These are phyloP conservation scores for Prunella vulgaris DNA, from an alignment of 257 asterid species.

Conservation along the genomic window DNA sequence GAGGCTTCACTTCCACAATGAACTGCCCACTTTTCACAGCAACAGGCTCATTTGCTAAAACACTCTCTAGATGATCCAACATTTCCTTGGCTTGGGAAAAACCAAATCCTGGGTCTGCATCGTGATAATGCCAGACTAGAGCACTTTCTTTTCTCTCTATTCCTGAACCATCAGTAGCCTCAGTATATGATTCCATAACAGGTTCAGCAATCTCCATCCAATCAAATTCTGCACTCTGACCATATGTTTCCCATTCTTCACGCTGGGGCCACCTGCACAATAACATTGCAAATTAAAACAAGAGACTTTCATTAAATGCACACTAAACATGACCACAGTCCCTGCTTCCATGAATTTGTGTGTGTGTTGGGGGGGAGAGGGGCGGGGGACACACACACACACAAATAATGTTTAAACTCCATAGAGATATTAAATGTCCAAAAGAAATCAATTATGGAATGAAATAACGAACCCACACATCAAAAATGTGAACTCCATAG, in stretches of 20 bases:
- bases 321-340: not conserved
- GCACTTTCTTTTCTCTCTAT: constrained; percentile 85
- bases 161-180: constrained; percentile 89
- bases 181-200: constrained; percentile 80
- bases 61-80: constrained; percentile 93
- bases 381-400: not conserved
- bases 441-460: not conserved
- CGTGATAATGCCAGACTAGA: constrained; percentile 86
- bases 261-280: constrained; percentile 66
- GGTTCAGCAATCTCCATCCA: constrained; percentile 96
- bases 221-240: constrained; percentile 67
- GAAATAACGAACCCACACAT: not conserved
- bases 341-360: no score
- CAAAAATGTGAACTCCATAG: not conserved
- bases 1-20: constrained; percentile 93
- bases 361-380: not conserved
- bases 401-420: not conserved
- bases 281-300: constrained; percentile 1
- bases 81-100: constrained; percentile 87
- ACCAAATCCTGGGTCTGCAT: constrained; percentile 82
- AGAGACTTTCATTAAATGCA: not conserved
- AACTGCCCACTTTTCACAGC: constrained; percentile 87
- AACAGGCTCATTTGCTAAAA: constrained; percentile 88
- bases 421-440: not conserved
- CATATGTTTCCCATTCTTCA: constrained; percentile 73